Evolutionary conservation across 164 flowering plant species (phyloP), one percentile per base, ranked within the genome.

Genomic region (Vitis rotundifolia): DNA sequence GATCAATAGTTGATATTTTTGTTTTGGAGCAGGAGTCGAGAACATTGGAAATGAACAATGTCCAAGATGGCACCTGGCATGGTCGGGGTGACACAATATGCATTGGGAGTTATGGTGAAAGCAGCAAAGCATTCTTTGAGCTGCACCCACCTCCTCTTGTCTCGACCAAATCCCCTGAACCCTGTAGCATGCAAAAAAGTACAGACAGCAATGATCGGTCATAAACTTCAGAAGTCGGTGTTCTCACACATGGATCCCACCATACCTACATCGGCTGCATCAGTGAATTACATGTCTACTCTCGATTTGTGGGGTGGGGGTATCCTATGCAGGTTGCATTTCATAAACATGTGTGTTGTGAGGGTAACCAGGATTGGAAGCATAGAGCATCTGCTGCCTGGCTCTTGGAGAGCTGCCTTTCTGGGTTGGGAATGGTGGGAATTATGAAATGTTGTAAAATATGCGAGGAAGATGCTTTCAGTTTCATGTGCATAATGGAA

Each of bases 11-110:
- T 52, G 58, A 53, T 59, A 59, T 59, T 9, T 14, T 31, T 70
- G 54, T 51, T 49, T 64, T 66, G 67, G 71, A 61, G 64, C 88
- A 94, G 98, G 97, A 92, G 44, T 85, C 98, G 0, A 85, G 97
- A 79, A 94, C 98, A 11, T 73, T 92, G 88, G 97, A 94, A 78
- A 92, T 92, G 84, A 94, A 94, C 80, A 94, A 94, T 74, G 94
- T 94, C 60, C 94, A 84, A 71, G 93, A 86, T 73, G 97, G 97
- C 16, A 85, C 80, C 2, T 94, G 98, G 98, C 93, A 88, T 64
- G 98, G 98, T 22, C 84, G 97, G 29, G 97, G 98, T 47, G 98
- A 92, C 75, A 92, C 98, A 11, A 82, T 91, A 77, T 92, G 93
- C 72, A 66, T 93, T 28, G 98, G 97, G 9, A 79, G 83, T 74